phyloP scores from a whole-genome alignment of 1,284 basidiomycete genomes.

The Phellopilus nigrolimitatus region DNA sequence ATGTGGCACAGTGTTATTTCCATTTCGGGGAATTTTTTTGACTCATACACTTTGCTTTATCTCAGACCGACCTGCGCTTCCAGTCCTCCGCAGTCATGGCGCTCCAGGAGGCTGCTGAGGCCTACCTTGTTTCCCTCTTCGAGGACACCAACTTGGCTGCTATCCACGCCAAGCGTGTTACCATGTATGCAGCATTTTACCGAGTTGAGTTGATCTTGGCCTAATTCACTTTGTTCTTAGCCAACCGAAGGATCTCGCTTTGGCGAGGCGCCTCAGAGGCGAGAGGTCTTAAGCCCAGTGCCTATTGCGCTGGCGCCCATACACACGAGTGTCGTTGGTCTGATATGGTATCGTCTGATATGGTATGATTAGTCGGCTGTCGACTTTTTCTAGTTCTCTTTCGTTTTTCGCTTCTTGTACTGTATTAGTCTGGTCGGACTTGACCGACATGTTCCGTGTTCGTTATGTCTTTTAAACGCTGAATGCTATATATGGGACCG shows the following conservation, averaged over 20 bases:
- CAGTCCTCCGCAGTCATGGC: constrained; percentile 96
- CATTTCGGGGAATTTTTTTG: not conserved
- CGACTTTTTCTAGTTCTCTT: not conserved
- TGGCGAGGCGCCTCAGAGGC: constrained; percentile 85
- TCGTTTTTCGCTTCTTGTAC: constrained; percentile 1
- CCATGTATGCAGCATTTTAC: constrained; percentile 47
- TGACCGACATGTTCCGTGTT: not conserved
- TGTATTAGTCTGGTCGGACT: not conserved
- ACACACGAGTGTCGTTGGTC: not conserved
- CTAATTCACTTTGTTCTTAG: constrained; percentile 31
- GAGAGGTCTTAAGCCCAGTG: constrained; percentile 68
- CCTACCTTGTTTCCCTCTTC: constrained; percentile 95
- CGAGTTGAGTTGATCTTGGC: constrained; percentile 24
- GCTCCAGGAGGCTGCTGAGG: constrained; percentile 94
- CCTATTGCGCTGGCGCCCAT: not conserved
- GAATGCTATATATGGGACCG: not conserved
- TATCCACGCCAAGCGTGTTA: constrained; percentile 92
- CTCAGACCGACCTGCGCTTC: constrained; percentile 89
- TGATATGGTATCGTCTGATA: not conserved
- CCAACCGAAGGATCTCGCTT: constrained; percentile 83
- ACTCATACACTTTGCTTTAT: constrained; percentile 17
- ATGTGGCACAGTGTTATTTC: constrained; percentile 26
- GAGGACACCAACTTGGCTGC: constrained; percentile 91
- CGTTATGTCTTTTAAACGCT: not conserved
- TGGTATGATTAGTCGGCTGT: not conserved